phyloP scores from a whole-genome alignment of 306 rosid genomes.

The Malus sylvestris region DNA sequence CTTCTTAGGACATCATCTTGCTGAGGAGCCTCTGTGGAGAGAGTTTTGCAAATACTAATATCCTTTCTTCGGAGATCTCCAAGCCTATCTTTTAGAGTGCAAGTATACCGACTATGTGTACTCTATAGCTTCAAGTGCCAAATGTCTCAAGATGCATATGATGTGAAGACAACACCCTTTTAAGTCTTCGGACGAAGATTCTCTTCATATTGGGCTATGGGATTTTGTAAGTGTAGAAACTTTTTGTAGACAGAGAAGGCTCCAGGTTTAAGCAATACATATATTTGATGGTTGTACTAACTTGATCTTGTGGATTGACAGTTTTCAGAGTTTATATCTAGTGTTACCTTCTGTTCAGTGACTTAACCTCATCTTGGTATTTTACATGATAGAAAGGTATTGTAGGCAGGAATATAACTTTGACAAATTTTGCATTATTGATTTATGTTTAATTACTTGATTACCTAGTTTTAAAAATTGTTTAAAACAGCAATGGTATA shows the following conservation, averaged over 20 bases:
- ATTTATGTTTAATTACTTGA: background rate
- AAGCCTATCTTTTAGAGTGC: conserved; percentile 7
- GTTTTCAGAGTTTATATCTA: conserved; percentile 13
- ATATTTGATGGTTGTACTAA: background rate
- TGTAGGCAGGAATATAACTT: background rate
- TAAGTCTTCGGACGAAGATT: conserved; percentile 1
- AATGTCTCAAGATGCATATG: background rate
- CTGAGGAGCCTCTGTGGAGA: conserved; percentile 7
- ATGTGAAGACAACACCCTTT: conserved; percentile 23
- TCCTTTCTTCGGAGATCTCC: conserved; percentile 7
- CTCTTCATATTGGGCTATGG: background rate
- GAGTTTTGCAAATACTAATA: conserved; percentile 1
- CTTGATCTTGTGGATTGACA: conserved; percentile 2
- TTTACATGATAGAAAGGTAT: background rate
- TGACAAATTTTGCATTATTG: background rate
- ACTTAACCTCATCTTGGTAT: background rate
- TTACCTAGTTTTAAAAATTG: background rate
- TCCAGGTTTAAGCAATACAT: background rate
- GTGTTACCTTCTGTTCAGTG: conserved; percentile 1
- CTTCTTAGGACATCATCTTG: conserved; percentile 16
- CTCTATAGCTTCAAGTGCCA: conserved; percentile 16
- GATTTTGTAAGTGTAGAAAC: conserved; percentile 4
- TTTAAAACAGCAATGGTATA: background rate
- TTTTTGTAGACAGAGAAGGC: conserved; percentile 7
- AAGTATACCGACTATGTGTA: background rate